Conservation (phyloP, 1,284 basidiomycete species). For the Irpex sp. region DNA sequence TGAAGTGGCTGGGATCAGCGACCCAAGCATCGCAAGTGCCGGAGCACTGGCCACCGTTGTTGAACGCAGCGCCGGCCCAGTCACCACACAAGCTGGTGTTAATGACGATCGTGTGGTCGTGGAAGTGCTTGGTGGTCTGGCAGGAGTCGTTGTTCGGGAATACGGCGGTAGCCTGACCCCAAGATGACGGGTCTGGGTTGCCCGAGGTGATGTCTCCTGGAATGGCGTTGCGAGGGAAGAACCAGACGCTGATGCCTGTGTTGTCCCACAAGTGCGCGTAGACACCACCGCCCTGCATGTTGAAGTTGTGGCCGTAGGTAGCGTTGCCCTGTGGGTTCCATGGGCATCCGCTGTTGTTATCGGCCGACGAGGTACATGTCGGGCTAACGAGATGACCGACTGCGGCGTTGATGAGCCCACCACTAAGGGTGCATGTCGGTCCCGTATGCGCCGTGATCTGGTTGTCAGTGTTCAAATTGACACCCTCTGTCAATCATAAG, state of each 20-base stretch:
- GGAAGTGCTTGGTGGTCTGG: slow-evolving; percentile 65
- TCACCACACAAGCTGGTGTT: slow-evolving; percentile 72
- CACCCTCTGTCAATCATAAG: slow-evolving; percentile 41
- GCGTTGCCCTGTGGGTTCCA: slow-evolving; percentile 47
- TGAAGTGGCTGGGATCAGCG: slow-evolving; percentile 60
- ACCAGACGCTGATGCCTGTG: slow-evolving; percentile 75
- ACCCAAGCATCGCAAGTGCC: slow-evolving; percentile 69
- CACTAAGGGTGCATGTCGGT: slow-evolving; percentile 44
- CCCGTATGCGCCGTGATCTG: slow-evolving; percentile 71
- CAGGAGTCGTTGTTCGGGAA: slow-evolving; percentile 59
- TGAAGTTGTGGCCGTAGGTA: slow-evolving; percentile 73
- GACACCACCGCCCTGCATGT: slow-evolving; percentile 66
- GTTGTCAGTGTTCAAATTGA: slow-evolving; percentile 55
- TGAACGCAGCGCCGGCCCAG: slow-evolving; percentile 60
- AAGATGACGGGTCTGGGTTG: slow-evolving; percentile 57
- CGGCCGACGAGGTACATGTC: slow-evolving; percentile 43
- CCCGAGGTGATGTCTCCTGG: slow-evolving; percentile 64
- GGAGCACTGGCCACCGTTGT: slow-evolving; percentile 51
- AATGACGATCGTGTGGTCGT: slow-evolving; percentile 52
- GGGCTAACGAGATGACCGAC: slow-evolving; percentile 33
- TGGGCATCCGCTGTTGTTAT: slow-evolving; percentile 65
- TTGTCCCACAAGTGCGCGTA: slow-evolving; percentile 70
- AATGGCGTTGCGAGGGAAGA: slow-evolving; percentile 63
- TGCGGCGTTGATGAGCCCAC: slow-evolving; percentile 24
- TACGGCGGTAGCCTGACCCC: slow-evolving; percentile 67